Conservation (phyloP, 768 basidiomycete species). For the Lactarius evosmus region DNA sequence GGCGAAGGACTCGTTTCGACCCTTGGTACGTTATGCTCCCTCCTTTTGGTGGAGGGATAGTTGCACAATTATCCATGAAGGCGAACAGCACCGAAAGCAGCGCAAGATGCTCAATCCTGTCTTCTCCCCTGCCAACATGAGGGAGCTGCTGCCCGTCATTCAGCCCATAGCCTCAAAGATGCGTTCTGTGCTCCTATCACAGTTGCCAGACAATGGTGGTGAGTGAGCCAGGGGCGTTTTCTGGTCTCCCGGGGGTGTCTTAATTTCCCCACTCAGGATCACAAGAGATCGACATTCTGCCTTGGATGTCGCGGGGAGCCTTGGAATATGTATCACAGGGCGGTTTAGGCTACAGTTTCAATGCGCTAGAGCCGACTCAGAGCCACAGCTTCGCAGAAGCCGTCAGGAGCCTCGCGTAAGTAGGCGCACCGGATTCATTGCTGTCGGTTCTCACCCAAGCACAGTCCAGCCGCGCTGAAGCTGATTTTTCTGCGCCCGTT, state of each 20-base stretch:
- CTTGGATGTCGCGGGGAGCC: conserved; percentile 36
- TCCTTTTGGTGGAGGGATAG: background rate
- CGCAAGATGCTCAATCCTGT: conserved; percentile 33
- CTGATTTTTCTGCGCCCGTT: background rate
- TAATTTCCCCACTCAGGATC: conserved; percentile 23
- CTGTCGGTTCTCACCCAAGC: background rate
- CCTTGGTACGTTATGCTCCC: conserved; percentile 31
- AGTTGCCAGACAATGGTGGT: conserved; percentile 30
- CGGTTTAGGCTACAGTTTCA: conserved; percentile 37
- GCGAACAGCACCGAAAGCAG: conserved; percentile 32
- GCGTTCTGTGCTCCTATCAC: conserved; percentile 27
- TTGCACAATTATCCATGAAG: conserved; percentile 13
- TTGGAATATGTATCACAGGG: conserved; percentile 39
- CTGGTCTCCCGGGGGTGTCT: too few relatives aligned
- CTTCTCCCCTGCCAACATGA: conserved; percentile 31
- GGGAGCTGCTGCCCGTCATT: conserved; percentile 28
- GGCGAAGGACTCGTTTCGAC: conserved; percentile 40
- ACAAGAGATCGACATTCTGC: conserved; percentile 36
- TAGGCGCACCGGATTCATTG: background rate
- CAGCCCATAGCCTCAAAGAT: conserved; percentile 36
- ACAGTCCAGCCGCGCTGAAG: background rate
- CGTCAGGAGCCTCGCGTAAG: conserved; percentile 36
- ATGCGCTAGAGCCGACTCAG: conserved; percentile 31
- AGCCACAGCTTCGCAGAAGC: conserved; percentile 34
- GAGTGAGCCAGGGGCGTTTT: background rate